Evolutionary conservation across 148 eudicot species (phyloP).

Genomic region (Persicaria maculosa): DNA sequence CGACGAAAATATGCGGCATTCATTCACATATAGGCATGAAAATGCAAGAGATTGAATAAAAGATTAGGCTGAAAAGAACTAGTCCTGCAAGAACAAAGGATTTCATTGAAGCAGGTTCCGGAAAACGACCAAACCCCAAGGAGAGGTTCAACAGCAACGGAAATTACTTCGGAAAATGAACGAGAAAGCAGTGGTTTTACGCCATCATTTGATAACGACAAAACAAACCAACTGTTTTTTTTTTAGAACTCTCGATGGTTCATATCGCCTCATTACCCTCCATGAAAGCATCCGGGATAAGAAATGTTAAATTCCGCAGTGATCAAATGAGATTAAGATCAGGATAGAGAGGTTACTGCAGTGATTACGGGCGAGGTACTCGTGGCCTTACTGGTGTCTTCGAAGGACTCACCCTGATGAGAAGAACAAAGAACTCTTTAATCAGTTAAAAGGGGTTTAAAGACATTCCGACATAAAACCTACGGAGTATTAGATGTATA

Average conservation of each 20-base stretch:
- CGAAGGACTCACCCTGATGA: constrained; percentile 88
- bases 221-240: not conserved
- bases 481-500: not conserved
- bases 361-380: constrained; percentile 32
- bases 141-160: not conserved
- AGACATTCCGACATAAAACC: not conserved
- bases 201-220: not conserved
- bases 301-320: not conserved
- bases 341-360: not conserved
- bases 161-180: not conserved
- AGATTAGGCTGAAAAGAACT: not conserved
- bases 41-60: not conserved
- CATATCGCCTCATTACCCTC: constrained; percentile 5
- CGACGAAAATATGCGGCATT: no score
- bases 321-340: not conserved
- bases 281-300: constrained; percentile 5
- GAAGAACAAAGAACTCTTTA: constrained; percentile 4
- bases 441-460: not conserved
- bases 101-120: constrained; percentile 10
- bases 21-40: not conserved
- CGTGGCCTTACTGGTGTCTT: constrained; percentile 98
- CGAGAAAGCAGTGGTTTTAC: not conserved
- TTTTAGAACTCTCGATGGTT: not conserved
- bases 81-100: not conserved
- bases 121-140: constrained; percentile 4